Conservation (phyloP, 805 yeast species). For the Torulaspora quercuum region DNA sequence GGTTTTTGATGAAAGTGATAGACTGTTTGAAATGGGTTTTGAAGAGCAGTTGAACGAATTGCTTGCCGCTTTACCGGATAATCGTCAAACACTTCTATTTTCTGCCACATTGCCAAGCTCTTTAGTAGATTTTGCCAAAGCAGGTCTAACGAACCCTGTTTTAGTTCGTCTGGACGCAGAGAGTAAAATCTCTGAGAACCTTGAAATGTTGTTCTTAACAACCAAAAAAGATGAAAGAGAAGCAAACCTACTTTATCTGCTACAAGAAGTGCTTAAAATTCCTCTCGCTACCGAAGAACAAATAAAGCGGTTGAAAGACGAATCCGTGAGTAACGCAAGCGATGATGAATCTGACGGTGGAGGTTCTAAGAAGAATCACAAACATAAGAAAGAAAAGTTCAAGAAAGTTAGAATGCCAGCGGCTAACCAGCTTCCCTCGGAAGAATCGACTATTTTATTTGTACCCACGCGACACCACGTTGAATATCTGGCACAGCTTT, state of each 20-base stretch:
- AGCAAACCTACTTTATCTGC: slow-evolving; percentile 70
- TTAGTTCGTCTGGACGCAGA: slow-evolving; percentile 92
- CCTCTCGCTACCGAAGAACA: slow-evolving; percentile 77
- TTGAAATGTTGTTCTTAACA: slow-evolving; percentile 84
- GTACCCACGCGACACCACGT: slow-evolving; percentile 98
- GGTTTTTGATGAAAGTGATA: slow-evolving; percentile 96
- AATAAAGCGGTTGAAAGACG: slow-evolving; percentile 47
- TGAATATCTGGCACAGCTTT: slow-evolving; percentile 72
- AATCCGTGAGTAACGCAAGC: slow-evolving; percentile 48
- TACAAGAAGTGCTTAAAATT: slow-evolving; percentile 80
- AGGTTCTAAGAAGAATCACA: slow-evolving; percentile 24
- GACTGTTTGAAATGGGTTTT: slow-evolving; percentile 94
- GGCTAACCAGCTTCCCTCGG: slow-evolving; percentile 81
- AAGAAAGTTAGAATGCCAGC: slow-evolving; percentile 62
- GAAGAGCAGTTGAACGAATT: slow-evolving; percentile 89
- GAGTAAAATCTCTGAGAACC: slow-evolving; percentile 79
- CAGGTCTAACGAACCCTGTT: slow-evolving; percentile 90
- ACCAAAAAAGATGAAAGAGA: slow-evolving; percentile 85
- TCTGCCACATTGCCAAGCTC: slow-evolving; percentile 93
- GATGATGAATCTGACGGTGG: slow-evolving; percentile 47
- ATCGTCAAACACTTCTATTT: slow-evolving; percentile 83
- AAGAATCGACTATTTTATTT: slow-evolving; percentile 82
- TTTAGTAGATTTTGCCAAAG: slow-evolving; percentile 94
- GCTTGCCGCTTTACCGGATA: slow-evolving; percentile 73
- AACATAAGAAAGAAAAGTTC: slow-evolving; percentile 40